Percentiles rank a stretch among this genome's conserved stretches.
Conservation (phyloP, 257 asterid genomes). For the Buddleja alternifolia region DNA sequence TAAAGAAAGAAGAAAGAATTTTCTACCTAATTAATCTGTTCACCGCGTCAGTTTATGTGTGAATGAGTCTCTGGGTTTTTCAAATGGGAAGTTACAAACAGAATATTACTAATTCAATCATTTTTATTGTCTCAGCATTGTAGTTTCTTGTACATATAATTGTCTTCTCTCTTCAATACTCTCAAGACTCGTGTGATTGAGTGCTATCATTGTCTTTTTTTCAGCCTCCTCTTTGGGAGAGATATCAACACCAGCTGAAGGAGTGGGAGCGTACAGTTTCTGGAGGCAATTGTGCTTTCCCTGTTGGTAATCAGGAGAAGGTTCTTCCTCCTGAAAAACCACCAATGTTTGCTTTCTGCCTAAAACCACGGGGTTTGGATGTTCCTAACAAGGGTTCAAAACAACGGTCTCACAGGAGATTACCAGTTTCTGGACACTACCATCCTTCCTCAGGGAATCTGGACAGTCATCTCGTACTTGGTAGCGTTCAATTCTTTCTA, state of each 20-base stretch:
- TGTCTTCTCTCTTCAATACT: too few relatives aligned
- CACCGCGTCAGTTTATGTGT: neutral
- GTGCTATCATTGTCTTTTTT: constrained; percentile 25
- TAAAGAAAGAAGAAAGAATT: neutral
- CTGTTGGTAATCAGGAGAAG: constrained; percentile 61
- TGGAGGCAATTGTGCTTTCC: constrained; percentile 46
- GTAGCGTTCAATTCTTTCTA: constrained; percentile 40
- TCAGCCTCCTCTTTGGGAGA: constrained; percentile 97
- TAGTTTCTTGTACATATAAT: too few relatives aligned
- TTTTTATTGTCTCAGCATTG: neutral
- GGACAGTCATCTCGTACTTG: constrained; percentile 56
- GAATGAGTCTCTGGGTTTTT: neutral
- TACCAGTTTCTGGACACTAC: constrained; percentile 65
- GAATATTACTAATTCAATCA: neutral
- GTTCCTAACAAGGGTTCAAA: constrained; percentile 82
- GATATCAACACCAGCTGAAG: constrained; percentile 81
- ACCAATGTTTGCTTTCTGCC: constrained; percentile 89
- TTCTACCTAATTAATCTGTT: neutral
- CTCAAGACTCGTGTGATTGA: constrained; percentile 15
- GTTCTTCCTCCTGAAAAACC: constrained; percentile 70
- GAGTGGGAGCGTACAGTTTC: constrained; percentile 79
- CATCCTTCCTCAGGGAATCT: constrained; percentile 63
- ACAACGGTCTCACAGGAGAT: constrained; percentile 86
- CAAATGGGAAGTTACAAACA: neutral
- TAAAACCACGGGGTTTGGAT: constrained; percentile 91